phyloP scores from a whole-genome alignment of 495 filamentous ascomycete species.

The Neurospora sp. region DNA sequence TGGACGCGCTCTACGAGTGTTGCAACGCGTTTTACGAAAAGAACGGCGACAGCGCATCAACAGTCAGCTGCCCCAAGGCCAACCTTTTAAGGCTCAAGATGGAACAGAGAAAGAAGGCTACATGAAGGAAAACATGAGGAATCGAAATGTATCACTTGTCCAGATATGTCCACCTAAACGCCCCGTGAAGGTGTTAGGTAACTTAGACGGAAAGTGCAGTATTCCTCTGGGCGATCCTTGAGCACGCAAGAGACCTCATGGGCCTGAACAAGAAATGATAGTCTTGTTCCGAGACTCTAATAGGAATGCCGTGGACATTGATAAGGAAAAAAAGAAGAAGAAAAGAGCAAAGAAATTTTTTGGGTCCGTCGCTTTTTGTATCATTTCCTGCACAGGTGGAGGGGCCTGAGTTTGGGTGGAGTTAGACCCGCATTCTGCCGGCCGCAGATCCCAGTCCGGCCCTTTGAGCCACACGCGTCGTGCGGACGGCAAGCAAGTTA shows the following conservation, averaged over 20 bases:
- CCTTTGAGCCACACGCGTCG: not conserved
- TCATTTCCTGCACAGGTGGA: not conserved
- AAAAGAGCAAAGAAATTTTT: constrained; percentile 15
- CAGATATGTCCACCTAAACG: constrained; percentile 36
- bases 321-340: constrained; percentile 41
- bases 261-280: constrained; percentile 93
- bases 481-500: not conserved
- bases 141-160: constrained; percentile 34
- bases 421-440: not conserved
- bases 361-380: not conserved
- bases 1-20: constrained; percentile 93
- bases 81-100: constrained; percentile 72
- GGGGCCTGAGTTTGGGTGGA: not conserved
- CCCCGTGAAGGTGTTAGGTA: constrained; percentile 41
- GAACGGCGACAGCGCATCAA: constrained; percentile 65
- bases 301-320: constrained; percentile 91
- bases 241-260: constrained; percentile 85
- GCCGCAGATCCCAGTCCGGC: not conserved
- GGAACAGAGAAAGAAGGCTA: constrained; percentile 56
- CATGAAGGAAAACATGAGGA: constrained; percentile 8
- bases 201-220: constrained; percentile 52
- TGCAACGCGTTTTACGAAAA: constrained; percentile 81
- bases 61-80: constrained; percentile 78
- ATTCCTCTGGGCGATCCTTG: constrained; percentile 93
- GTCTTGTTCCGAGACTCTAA: constrained; percentile 99